Evolutionary conservation across 108 stramenopile species (phyloP), one percentile per base, ranked within the genome.

Genomic region (Cyclostephanos invisitatus): DNA sequence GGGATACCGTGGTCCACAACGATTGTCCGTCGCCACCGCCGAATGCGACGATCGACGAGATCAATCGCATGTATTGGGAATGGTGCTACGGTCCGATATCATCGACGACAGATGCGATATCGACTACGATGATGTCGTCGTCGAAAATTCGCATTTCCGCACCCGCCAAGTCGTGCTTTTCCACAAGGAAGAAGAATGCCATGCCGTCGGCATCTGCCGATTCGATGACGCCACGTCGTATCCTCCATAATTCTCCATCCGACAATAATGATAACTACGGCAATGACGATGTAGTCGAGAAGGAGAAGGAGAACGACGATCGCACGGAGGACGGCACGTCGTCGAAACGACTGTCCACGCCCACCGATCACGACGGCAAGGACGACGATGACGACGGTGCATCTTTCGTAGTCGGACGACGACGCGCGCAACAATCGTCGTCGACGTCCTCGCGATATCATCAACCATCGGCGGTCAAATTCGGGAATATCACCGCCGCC

Each of bases 61-160:
- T 74, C 55, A 78, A 70, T 75, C 73, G 67, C 8, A 66, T 73
- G 32, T 83, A 83, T 57, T 83, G 82, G 82, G 68, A 75, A 47
- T 49, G 62, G 20, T 83, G 82, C 44, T 83, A 83, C 59, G 82
- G 82, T 0, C 64, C 70, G 38, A 25, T 11, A 73, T 4, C 40
- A 11, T 8, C 8, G 40, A 4, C 71, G 21, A 2, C 21, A 37
- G 14, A 5, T 3, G 54, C 49, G 14, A 57, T 38, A 37, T 24
- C 57, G 5, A 42, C 38, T 17, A 60, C 10, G 62, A 12, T n/a
- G 22, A 18, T 17, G 17, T 2, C 32, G 48, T 17, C 27, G 21
- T 29, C 7, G 63, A 12, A 38, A 20, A 14, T 56, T 53, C 40
- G 53, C 58, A 64, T 38, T 44, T 62, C 37, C 25, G 72, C 62